Base-by-base conservation (phyloP, 1,284 basidiomycete species). In the Inonotus obliquus region DNA sequence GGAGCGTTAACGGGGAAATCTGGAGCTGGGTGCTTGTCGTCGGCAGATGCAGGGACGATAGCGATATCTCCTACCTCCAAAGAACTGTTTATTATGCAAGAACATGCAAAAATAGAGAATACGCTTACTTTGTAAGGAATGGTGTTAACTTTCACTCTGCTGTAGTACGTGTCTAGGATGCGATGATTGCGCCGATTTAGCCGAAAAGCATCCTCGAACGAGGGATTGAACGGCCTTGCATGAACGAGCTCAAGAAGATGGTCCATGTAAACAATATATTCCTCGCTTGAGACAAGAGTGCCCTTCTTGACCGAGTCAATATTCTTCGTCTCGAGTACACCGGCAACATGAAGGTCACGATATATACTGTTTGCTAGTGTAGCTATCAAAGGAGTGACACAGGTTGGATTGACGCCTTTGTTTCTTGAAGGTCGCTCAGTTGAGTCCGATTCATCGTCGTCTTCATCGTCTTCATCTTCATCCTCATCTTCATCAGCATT, bases 361-460 rank as follows among this genome's bases (percentile, higher is more conserved):
- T 89, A 83, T 0, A 80, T 74, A 0, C 77, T 76, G 9, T 69
- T 44, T 0, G 85, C 79, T 11, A 90, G 71, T 14, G 71, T 66
- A 13, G 76, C 77, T 53, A 89, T 82, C 11, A 77, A 74, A 0
- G 82, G 81, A 0, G 86, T 89, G 2, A 89, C 84, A 57, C 81
- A 80, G 0, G 85, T 88, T 1, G 73, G 72, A 19, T 72, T 79
- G 67, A 84, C 82, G 54, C 80, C 82, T 64, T 83, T 52, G n/a
- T 59, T 57, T 17, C 39, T n/a, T 11, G 56, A 19, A 23, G 27
- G 37, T 11, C 45, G 32, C 19, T 54, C 53, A 13, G 10, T 37
- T n/a, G 53, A 23, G 19, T 54, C 37, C 4, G 14, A 47, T 25
- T 54, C 27, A 14, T 48, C 29, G 21, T 54, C 52, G 2, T 19